Evolutionary conservation across 495 filamentous ascomycete genomes (phyloP).

Genomic region (Penicillium paradoxum): DNA sequence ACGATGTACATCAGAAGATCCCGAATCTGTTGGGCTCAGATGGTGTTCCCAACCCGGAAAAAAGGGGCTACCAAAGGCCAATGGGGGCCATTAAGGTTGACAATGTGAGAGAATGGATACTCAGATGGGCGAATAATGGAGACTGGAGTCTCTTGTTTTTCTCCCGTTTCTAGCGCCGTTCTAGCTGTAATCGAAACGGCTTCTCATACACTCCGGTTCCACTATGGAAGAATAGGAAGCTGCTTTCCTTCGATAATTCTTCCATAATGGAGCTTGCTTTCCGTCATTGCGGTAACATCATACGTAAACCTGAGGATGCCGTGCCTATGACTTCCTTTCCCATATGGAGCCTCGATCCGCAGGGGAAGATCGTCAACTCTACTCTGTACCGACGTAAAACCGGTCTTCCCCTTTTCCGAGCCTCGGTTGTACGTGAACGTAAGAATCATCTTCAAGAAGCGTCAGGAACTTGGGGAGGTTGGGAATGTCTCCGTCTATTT

Average conservation of each 20-base stretch:
- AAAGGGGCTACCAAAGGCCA: constrained; percentile 4
- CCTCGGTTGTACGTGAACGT: not conserved
- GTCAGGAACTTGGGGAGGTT: too few relatives aligned
- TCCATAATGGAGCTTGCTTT: not conserved
- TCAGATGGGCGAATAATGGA: not conserved
- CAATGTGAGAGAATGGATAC: constrained; percentile 1
- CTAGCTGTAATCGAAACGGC: constrained; percentile 27
- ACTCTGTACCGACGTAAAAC: not conserved
- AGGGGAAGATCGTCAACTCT: not conserved
- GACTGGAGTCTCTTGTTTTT: constrained; percentile 2
- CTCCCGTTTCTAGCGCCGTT: constrained; percentile 29
- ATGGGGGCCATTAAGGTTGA: constrained; percentile 9
- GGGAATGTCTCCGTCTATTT: not conserved
- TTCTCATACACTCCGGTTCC: constrained; percentile 13
- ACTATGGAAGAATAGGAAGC: constrained; percentile 24
- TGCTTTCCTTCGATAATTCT: not conserved
- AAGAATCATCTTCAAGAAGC: not conserved
- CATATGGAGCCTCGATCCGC: not conserved
- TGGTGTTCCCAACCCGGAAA: constrained; percentile 9
- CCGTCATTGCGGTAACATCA: not conserved
- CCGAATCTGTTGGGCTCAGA: not conserved
- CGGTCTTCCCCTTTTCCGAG: not conserved
- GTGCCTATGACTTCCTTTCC: not conserved
- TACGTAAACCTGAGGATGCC: not conserved
- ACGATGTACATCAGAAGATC: constrained; percentile 1